These are phyloP conservation scores for Medicago lupulina DNA, from an alignment of 306 rosid species.

Conservation along the genomic window DNA sequence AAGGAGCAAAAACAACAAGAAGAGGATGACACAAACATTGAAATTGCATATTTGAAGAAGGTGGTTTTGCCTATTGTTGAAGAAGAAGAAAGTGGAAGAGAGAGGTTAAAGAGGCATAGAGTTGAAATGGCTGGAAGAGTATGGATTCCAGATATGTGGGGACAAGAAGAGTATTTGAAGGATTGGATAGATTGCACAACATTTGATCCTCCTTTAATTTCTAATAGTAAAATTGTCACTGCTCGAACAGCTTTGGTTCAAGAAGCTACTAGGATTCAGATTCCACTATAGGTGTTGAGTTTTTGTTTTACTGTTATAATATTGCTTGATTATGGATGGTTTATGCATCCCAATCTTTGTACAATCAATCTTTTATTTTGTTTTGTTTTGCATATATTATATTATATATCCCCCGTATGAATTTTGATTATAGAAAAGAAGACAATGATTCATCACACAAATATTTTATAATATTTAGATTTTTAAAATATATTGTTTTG, in stretches of 20 bases:
- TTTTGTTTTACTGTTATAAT: background rate
- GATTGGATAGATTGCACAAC: slow-evolving; percentile 84
- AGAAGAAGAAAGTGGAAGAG: slow-evolving; percentile 65
- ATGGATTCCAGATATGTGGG: slow-evolving; percentile 96
- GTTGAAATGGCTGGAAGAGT: slow-evolving; percentile 74
- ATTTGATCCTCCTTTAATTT: slow-evolving; percentile 75
- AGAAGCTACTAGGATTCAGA: slow-evolving; percentile 50
- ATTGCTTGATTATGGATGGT: background rate
- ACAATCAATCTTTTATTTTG: no score
- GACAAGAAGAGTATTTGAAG: slow-evolving; percentile 83
- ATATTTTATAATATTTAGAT: no score
- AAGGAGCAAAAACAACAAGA: background rate
- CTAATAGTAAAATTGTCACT: slow-evolving; percentile 59
- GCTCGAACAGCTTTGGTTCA: slow-evolving; percentile 76
- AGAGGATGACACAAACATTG: background rate
- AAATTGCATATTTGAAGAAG: background rate
- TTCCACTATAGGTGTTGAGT: slow-evolving; percentile 69
- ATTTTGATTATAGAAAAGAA: no score
- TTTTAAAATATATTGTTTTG: no score
- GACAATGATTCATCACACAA: no score
- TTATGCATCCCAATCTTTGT: no score
- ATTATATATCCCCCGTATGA: no score
- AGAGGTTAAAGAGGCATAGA: slow-evolving; percentile 78
- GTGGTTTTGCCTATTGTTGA: background rate
- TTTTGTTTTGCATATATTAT: no score